A percentile compares a stretch with the other conserved stretches of the same genome.
phyloP scores from a whole-genome alignment of 2,329 filamentous ascomycete species.

The Claviceps sorghi region DNA sequence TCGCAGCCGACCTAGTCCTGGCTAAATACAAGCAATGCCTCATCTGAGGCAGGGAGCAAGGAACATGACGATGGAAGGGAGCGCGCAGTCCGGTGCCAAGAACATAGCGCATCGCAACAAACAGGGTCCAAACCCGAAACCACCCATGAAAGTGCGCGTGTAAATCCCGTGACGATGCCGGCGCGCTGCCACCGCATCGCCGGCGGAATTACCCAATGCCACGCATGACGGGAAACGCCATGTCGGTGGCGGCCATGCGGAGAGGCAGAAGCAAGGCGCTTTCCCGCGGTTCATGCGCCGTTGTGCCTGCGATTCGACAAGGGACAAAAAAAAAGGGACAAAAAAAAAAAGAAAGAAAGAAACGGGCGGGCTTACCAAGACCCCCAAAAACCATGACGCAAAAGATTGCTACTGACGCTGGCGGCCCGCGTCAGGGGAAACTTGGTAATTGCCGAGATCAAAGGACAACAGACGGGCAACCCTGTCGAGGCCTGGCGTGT shows the following conservation, averaged over 20 bases:
- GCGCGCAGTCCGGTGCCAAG: not conserved
- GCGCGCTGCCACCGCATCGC: not conserved
- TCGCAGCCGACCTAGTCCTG: not conserved
- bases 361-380: not conserved
- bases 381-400: constrained; percentile 2
- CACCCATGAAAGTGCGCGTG: not conserved
- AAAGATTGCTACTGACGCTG: not conserved
- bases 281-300: too few species aligned
- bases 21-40: not conserved
- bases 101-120: not conserved
- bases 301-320: not conserved
- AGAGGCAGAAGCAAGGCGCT: not conserved
- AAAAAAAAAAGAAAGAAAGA: not conserved
- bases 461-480: too few species aligned
- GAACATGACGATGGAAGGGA: not conserved
- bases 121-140: not conserved
- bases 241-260: not conserved
- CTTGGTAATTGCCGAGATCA: too few species aligned
- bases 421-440: too few species aligned
- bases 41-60: not conserved
- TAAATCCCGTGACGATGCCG: not conserved
- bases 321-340: not conserved
- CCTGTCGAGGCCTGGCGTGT: too few species aligned
- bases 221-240: not conserved
- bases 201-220: not conserved